phyloP scores from a whole-genome alignment of 768 basidiomycete species.

The Trametes cubensis region DNA sequence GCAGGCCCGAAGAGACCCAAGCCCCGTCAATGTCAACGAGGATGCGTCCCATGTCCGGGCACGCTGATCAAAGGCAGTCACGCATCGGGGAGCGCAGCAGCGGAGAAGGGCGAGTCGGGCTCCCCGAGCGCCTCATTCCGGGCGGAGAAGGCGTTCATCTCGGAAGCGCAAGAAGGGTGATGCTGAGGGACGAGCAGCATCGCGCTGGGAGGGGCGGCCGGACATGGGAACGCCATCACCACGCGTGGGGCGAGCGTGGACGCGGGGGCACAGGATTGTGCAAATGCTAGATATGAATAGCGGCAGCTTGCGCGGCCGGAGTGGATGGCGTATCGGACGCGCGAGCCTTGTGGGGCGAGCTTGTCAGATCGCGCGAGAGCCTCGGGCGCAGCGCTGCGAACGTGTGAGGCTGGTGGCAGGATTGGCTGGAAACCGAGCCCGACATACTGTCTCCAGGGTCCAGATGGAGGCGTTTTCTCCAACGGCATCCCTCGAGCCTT shows the following conservation, averaged over 20 bases:
- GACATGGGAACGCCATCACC: conserved; percentile 8
- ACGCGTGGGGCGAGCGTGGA: conserved; percentile 1
- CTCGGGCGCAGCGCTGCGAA: conserved; percentile 11
- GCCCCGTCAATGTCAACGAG: not conserved
- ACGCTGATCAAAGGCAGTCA: not conserved
- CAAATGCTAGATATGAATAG: conserved; percentile 12
- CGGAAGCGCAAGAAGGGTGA: conserved; percentile 4
- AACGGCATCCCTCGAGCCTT: too few species aligned
- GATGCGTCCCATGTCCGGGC: conserved; percentile 3
- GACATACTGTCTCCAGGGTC: too few species aligned
- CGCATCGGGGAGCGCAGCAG: conserved; percentile 9
- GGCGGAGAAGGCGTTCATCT: conserved; percentile 3
- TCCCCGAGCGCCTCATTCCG: conserved; percentile 9
- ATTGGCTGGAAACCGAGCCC: too few species aligned
- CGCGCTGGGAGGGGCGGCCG: not conserved
- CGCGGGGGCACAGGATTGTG: conserved; percentile 4
- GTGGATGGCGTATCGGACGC: not conserved
- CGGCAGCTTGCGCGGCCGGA: not conserved
- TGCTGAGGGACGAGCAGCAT: too few species aligned
- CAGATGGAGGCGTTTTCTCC: too few species aligned
- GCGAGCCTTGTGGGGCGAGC: not conserved
- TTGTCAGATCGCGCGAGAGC: conserved; percentile 11
- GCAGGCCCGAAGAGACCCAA: not conserved
- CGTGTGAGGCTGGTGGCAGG: not conserved
- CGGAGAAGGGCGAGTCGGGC: conserved; percentile 3